phyloP scores from a whole-genome alignment of 805 yeast genomes.

The Cyberlindnera japonica region DNA sequence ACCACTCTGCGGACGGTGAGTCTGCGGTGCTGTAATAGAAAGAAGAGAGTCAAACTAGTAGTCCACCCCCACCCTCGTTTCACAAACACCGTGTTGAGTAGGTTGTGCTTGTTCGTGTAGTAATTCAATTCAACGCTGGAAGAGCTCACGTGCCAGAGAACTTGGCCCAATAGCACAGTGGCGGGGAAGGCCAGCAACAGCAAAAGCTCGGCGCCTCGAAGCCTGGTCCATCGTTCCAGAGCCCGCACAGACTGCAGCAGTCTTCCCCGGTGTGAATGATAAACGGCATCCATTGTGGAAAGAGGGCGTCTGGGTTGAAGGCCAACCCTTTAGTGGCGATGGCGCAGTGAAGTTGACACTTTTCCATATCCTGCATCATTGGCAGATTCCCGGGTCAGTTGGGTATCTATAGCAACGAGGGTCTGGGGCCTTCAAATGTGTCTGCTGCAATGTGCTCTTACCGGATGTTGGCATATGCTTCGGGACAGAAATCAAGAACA shows the following conservation, averaged over 20 bases:
- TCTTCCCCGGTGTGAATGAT: slow-evolving; percentile 6
- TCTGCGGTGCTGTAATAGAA: slow-evolving; percentile 19
- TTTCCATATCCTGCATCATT: too few relatives aligned
- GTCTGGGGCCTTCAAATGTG: too few relatives aligned
- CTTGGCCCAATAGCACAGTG: slow-evolving; percentile 49
- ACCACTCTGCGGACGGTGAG: slow-evolving; percentile 5
- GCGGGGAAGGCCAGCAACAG: slow-evolving; percentile 32
- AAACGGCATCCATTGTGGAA: slow-evolving; percentile 6
- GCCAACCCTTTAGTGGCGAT: too few relatives aligned
- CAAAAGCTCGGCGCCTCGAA: slow-evolving; percentile 13
- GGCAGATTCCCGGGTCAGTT: too few relatives aligned
- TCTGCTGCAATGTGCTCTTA: too few relatives aligned
- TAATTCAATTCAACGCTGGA: slow-evolving; percentile 14
- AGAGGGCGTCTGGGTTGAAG: too few relatives aligned
- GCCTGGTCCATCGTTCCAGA: slow-evolving; percentile 4
- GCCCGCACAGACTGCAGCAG: not conserved
- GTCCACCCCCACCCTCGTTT: slow-evolving; percentile 97
- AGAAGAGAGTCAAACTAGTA: slow-evolving; percentile 36
- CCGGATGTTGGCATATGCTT: too few relatives aligned
- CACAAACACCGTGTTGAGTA: slow-evolving; percentile 72
- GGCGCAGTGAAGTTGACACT: too few relatives aligned
- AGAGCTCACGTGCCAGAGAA: slow-evolving; percentile 36
- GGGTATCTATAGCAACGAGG: too few relatives aligned
- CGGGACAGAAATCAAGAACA: too few relatives aligned
- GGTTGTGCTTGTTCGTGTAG: slow-evolving; percentile 56